Conservation (phyloP, 441 rosid species). For the Macaranga tanarius region DNA sequence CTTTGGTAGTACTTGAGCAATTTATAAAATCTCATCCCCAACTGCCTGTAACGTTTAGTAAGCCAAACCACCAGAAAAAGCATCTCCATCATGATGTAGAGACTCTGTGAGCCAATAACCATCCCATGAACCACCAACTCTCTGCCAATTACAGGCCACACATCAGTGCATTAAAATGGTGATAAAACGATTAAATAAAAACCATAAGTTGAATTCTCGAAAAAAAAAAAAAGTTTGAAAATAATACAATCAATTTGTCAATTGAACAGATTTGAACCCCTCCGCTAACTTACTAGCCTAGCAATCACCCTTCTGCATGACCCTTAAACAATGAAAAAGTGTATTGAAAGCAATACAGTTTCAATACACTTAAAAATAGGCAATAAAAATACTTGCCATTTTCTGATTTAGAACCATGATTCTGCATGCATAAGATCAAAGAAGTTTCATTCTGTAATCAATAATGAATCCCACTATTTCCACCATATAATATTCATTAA, state of each 20-base stretch:
- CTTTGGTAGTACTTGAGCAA: neutral
- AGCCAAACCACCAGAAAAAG: constrained; percentile 82
- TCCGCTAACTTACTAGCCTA: too few relatives aligned
- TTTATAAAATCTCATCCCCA: neutral
- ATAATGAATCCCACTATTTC: too few relatives aligned
- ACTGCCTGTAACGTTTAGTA: constrained; percentile 39
- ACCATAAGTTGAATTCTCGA: too few relatives aligned
- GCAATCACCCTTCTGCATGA: too few relatives aligned
- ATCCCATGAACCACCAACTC: constrained; percentile 93
- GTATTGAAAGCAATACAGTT: too few relatives aligned
- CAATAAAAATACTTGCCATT: neutral
- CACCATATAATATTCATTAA: too few relatives aligned
- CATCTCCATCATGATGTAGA: constrained; percentile 78
- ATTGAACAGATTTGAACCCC: too few relatives aligned
- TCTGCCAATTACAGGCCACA: constrained; percentile 43
- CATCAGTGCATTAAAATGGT: neutral
- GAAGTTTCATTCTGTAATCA: neutral
- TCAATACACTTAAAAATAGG: too few relatives aligned
- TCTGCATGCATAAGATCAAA: neutral
- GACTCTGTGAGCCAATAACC: constrained; percentile 97
- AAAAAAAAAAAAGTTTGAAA: too few relatives aligned
- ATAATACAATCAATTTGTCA: too few relatives aligned
- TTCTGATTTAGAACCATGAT: neutral
- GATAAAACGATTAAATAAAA: too few relatives aligned
- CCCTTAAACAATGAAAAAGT: too few relatives aligned